phyloP scores from a whole-genome alignment of 768 basidiomycete genomes.

The Russula sp. region DNA sequence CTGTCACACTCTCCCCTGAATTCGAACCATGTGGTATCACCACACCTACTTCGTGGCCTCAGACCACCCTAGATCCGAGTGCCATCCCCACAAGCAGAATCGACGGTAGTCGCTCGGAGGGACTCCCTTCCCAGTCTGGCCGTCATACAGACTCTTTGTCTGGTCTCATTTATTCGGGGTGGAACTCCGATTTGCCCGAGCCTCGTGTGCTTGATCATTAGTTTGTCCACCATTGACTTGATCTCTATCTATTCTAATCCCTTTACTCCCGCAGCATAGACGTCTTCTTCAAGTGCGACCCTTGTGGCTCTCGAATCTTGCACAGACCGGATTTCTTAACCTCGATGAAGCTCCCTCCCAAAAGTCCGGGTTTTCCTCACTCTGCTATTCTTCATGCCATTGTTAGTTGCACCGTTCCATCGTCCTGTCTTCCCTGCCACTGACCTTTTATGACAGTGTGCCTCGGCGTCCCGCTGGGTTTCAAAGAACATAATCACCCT shows the following conservation, averaged over 20 bases:
- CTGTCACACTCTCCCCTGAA: slow-evolving; percentile 25
- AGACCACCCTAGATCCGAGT: slow-evolving; percentile 26
- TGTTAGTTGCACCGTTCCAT: slow-evolving; percentile 36
- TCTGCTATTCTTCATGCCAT: slow-evolving; percentile 89
- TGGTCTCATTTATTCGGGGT: slow-evolving; percentile 68
- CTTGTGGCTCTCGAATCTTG: slow-evolving; percentile 78
- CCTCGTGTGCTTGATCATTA: slow-evolving; percentile 68
- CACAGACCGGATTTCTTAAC: slow-evolving; percentile 77
- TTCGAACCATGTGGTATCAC: slow-evolving; percentile 25
- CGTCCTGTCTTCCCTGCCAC: neutral
- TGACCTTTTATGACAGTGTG: slow-evolving; percentile 48
- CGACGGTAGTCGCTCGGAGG: slow-evolving; percentile 23
- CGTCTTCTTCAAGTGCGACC: slow-evolving; percentile 83
- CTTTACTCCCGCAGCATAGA: slow-evolving; percentile 52
- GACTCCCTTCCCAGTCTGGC: slow-evolving; percentile 26
- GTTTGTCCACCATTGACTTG: slow-evolving; percentile 37
- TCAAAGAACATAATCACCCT: slow-evolving; percentile 59
- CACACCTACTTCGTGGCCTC: slow-evolving; percentile 27
- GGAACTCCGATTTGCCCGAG: slow-evolving; percentile 82
- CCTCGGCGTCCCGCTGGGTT: slow-evolving; percentile 78
- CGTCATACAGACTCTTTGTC: slow-evolving; percentile 49
- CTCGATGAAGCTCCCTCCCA: slow-evolving; percentile 73
- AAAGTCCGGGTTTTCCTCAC: slow-evolving; percentile 82
- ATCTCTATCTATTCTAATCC: neutral
- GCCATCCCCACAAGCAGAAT: slow-evolving; percentile 24